phyloP scores from a whole-genome alignment of 2,329 filamentous ascomycete species.

The Westerdykella sp. region DNA sequence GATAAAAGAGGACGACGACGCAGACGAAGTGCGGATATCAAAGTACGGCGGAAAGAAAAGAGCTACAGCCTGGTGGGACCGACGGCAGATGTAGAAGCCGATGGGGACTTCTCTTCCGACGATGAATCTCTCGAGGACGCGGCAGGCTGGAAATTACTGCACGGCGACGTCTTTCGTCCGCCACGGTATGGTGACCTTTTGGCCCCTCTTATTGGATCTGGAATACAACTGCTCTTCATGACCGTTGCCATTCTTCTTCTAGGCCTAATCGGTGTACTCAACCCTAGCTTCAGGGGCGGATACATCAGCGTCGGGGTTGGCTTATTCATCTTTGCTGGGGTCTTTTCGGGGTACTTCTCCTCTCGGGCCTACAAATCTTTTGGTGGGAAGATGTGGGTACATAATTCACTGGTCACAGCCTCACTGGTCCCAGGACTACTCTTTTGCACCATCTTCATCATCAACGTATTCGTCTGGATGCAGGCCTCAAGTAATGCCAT shows the following conservation, averaged over 20 bases:
- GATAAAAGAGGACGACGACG: slow-evolving; percentile 52
- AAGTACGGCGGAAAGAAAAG: too few species aligned
- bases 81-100: too few species aligned
- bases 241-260: too few species aligned
- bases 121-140: too few species aligned
- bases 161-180: too few species aligned
- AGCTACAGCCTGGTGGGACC: too few species aligned
- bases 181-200: too few species aligned
- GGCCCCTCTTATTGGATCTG: too few species aligned
- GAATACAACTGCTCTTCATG: too few species aligned
- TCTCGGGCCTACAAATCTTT: slow-evolving; percentile 78
- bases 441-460: slow-evolving; percentile 67
- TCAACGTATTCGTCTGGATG: slow-evolving; percentile 87
- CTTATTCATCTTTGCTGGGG: slow-evolving; percentile 73
- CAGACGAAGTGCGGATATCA: slow-evolving; percentile 48
- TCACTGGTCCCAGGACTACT: slow-evolving; percentile 71
- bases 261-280: too few species aligned
- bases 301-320: slow-evolving; percentile 80
- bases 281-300: slow-evolving; percentile 69
- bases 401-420: slow-evolving; percentile 69
- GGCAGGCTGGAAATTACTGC: too few species aligned
- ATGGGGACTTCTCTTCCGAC: too few species aligned
- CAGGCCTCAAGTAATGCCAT: slow-evolving; percentile 84
- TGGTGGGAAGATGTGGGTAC: slow-evolving; percentile 65
- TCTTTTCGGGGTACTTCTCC: slow-evolving; percentile 85